phyloP scores from a whole-genome alignment of 176 grass and related monocot species.

The Canna indica region DNA sequence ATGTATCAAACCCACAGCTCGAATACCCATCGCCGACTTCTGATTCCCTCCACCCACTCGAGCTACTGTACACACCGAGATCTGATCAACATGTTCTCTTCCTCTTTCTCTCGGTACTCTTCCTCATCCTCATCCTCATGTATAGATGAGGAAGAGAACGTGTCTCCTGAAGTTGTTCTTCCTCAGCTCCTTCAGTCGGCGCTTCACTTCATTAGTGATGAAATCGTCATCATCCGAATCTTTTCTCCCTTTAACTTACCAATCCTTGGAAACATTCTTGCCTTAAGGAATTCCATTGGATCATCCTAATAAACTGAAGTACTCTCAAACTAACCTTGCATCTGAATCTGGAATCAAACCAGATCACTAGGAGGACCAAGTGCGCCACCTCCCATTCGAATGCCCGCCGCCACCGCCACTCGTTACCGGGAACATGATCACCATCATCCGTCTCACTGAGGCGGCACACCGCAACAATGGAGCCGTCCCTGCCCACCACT shows the following conservation, averaged over 20 bases:
- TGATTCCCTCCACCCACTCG: constrained; percentile 46
- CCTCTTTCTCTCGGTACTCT: constrained; percentile 35
- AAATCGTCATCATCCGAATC: constrained; percentile 53
- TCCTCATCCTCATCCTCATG: too few species aligned
- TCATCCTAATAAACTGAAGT: too few species aligned
- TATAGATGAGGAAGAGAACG: too few species aligned
- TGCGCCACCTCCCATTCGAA: constrained; percentile 74
- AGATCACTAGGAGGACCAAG: too few species aligned
- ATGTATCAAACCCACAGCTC: constrained; percentile 53
- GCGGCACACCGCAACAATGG: constrained; percentile 61
- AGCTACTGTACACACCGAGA: constrained; percentile 45
- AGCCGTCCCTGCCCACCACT: constrained; percentile 34
- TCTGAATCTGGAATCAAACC: too few species aligned
- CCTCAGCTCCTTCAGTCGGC: constrained; percentile 74
- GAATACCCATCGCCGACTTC: constrained; percentile 31
- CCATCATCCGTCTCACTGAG: constrained; percentile 70
- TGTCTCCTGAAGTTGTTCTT: constrained; percentile 91
- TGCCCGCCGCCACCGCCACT: constrained; percentile 48
- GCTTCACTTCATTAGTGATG: constrained; percentile 66
- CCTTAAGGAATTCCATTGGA: constrained; percentile 8
- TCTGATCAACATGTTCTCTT: too few species aligned
- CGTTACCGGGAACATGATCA: constrained; percentile 18
- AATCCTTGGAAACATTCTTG: background rate
- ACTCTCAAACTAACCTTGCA: too few species aligned
- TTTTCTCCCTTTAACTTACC: constrained; percentile 6